Evolutionary conservation across 352 stramenopile genomes (phyloP), one percentile per base, ranked within the genome.

Genomic region (Phytophthora pinifolia): DNA sequence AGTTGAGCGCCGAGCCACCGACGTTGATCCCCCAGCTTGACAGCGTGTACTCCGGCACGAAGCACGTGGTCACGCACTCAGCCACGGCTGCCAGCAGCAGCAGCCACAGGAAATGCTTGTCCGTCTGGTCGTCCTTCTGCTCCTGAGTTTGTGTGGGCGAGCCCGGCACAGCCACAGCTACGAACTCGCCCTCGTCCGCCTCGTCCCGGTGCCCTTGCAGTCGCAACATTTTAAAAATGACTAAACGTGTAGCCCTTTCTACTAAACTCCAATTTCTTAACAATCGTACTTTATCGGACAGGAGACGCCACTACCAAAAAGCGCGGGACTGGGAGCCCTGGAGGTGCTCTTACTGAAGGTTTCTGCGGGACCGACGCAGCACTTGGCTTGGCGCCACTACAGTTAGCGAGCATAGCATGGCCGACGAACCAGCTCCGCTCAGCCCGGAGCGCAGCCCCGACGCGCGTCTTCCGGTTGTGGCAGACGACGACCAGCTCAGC

Each of bases 41-140:
- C 22, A 86, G 34, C 42, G 61, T 70, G 65, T 76, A 85, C 7
- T 65, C 56, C 15, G 84, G 79, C 18, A 88, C 48, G 29, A 88
- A 92, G 57, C 85, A 93, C 50, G 85, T 90, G 37, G 83, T 91
- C 34, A 90, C 59, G 52, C 82, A 92, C 54, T 94, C 85, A 15
- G 83, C 82, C 7, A 83, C 55, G 5, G 83, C 69, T 7, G 83
- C 75, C 34, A 92, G 67, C 33, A 89, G 58, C 45, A 92, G 59
- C 45, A 86, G 55, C 83, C 83, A 93, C 55, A 89, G 65, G 30
- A 87, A 86, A 43, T 70, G 62, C 27, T 76, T 59, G 31, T 88
- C 78, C 27, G 63, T 74, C 30, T 72, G 71, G 20, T 79, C 70
- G 12, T 61, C 57, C 15, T 66, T 52, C 12, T 68, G 56, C 31